A percentile compares a stretch with the other conserved stretches of the same genome.
Conservation (phyloP, 139 green algal genomes). For the Desmodesmus armatus region DNA sequence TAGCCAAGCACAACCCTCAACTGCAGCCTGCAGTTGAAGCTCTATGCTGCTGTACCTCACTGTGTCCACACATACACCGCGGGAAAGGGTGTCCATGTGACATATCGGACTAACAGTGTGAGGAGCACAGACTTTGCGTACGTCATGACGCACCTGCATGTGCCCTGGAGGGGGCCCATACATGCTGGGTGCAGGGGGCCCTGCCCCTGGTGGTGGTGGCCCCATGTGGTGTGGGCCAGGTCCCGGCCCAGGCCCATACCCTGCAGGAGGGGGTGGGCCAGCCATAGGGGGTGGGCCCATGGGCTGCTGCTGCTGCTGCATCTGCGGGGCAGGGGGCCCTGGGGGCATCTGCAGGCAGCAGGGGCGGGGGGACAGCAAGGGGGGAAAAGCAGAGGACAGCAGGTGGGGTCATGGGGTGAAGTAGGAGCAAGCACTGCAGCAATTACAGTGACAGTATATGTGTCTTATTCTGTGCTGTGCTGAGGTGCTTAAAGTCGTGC, state of each 20-base stretch:
- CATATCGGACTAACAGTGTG: no score
- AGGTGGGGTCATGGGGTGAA: neutral
- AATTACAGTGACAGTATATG: no score
- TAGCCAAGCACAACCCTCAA: no score
- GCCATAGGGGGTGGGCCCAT: neutral
- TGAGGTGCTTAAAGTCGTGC: no score
- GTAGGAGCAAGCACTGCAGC: no score
- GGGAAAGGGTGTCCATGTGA: no score
- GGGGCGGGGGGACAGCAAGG: neutral
- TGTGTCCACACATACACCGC: no score
- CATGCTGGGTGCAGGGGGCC: slow-evolving; percentile 3
- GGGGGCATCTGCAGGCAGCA: neutral
- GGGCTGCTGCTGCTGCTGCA: slow-evolving; percentile 16
- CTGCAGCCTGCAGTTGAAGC: no score
- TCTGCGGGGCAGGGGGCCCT: neutral
- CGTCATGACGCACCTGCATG: neutral
- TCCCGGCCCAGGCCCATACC: neutral
- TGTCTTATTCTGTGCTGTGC: no score
- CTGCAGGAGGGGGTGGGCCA: no score
- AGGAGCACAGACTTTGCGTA: slow-evolving; percentile 3
- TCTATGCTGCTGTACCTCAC: no score
- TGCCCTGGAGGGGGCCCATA: slow-evolving; percentile 35
- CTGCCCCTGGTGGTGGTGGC: neutral
- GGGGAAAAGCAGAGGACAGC: neutral
- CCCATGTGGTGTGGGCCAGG: neutral